Evolutionary conservation across 148 eudicot genomes (phyloP).

Genomic region (Vaccinium vitisidaea): DNA sequence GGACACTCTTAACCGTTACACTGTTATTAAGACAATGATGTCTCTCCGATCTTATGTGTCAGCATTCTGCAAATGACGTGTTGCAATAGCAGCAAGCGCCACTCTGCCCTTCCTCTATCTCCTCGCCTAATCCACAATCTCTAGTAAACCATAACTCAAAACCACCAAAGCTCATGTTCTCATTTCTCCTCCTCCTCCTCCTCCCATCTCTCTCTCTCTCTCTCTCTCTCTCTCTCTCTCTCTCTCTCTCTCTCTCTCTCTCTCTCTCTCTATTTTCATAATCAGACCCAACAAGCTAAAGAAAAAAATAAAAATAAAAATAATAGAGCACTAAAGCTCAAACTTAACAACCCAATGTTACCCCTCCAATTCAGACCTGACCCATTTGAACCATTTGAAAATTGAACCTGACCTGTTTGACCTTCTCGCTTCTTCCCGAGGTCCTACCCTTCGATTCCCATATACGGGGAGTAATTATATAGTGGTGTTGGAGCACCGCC

Average conservation of each 20-base stretch:
- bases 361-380: conserved; percentile 24
- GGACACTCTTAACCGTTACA: too few species aligned
- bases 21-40: too few species aligned
- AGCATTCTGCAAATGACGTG: conserved; percentile 22
- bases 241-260: conserved; percentile 18
- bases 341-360: conserved; percentile 18
- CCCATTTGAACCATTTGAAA: conserved; percentile 22
- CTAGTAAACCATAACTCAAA: not conserved
- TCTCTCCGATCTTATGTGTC: not conserved
- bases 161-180: conserved; percentile 10
- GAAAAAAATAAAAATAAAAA: not conserved
- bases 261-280: conserved; percentile 25
- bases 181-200: not conserved
- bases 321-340: conserved; percentile 2
- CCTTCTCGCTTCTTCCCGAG: conserved; percentile 31
- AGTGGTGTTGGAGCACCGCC: too few species aligned
- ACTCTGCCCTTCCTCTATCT: conserved; percentile 3
- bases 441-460: conserved; percentile 41
- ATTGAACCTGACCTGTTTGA: too few species aligned
- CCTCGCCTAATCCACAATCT: not conserved
- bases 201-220: conserved; percentile 1
- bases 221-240: conserved; percentile 17
- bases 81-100: conserved; percentile 25
- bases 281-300: conserved; percentile 9
- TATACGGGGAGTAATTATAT: too few species aligned